Evolutionary conservation across 1,139 yeast species (phyloP), one percentile per base, ranked within the genome.

Genomic region (Meyerozyma smithsonii): DNA sequence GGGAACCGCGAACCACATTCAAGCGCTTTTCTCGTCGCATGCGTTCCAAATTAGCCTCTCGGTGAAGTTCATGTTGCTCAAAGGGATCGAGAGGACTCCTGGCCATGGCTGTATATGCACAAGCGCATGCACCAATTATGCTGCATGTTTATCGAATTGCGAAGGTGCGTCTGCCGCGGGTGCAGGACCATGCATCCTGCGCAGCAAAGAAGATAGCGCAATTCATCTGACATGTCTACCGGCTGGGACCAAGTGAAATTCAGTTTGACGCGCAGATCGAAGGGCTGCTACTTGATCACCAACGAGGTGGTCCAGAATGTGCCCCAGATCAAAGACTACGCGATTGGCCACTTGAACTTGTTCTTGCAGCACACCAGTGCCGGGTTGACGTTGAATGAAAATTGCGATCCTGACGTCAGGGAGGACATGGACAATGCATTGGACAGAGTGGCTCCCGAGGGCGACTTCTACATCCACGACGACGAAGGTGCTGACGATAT

Each of bases 401-500:
- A 85, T 55, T 84, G 81, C 65, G 95, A 85, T 52, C 79, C 88
- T 0, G 90, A 82, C 55, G 94, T 85, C 7, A 70, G 90, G 42
- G 62, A 58, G 3, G 95, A 85, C 54, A 72, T 85, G 84, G 69
- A 73, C 12, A 69, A 72, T 24, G 75, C 84, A 1, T 61, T 85
- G 49, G 83, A 79, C 50, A 64, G 78, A 40, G 65, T 84, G 43
- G 87, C 78, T 2, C 95, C 95, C 0, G 92, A 84, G 54, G 81
- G 82, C 36, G 77, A 73, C 42, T 67, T 68, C 36, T 81, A 79
- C 50, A 62, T 76, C 33, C 92, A 84, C 54, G 74, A 71, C 1
- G 90, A 81, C 43, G 95, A 85, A 59, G 95, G 86, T 1, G 77
- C 84, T 1, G 92, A 85, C 56, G 94, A 85, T 56, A 82, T 84